Evolutionary conservation across 441 rosid species (phyloP).

Genomic region (Jatropha multifida): DNA sequence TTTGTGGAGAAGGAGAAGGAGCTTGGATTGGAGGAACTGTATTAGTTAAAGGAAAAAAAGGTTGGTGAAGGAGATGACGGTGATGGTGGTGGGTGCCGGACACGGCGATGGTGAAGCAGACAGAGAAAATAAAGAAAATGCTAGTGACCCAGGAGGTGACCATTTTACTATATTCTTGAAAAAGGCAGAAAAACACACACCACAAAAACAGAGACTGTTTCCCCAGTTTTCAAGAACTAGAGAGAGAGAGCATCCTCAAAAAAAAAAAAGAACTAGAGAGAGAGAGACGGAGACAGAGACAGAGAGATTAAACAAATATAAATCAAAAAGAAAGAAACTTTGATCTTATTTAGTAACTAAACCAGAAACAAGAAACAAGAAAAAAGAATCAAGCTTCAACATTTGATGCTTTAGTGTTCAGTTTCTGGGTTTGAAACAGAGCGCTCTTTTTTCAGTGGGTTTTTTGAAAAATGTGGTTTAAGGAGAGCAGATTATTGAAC

Average conservation of each 20-base stretch:
- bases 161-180: neutral
- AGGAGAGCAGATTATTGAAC: neutral
- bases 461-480: neutral
- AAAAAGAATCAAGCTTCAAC: neutral
- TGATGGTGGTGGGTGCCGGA: constrained; percentile 39
- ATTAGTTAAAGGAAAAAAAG: constrained; percentile 41
- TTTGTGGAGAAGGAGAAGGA: constrained; percentile 32
- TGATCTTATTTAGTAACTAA: neutral
- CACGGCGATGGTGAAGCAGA: constrained; percentile 28
- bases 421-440: neutral
- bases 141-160: neutral
- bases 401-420: neutral
- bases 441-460: neutral
- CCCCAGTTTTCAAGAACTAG: neutral
- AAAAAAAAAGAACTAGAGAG: neutral
- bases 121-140: constrained; percentile 17
- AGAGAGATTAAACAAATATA: neutral
- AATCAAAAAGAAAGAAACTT: neutral
- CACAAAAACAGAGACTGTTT: neutral
- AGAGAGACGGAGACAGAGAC: neutral
- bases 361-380: neutral
- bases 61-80: constrained; percentile 44
- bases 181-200: neutral
- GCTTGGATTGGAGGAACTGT: constrained; percentile 34
- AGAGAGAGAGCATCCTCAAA: neutral